Conservation (phyloP, 495 filamentous ascomycete genomes). For the Bathelium albidoporum region DNA sequence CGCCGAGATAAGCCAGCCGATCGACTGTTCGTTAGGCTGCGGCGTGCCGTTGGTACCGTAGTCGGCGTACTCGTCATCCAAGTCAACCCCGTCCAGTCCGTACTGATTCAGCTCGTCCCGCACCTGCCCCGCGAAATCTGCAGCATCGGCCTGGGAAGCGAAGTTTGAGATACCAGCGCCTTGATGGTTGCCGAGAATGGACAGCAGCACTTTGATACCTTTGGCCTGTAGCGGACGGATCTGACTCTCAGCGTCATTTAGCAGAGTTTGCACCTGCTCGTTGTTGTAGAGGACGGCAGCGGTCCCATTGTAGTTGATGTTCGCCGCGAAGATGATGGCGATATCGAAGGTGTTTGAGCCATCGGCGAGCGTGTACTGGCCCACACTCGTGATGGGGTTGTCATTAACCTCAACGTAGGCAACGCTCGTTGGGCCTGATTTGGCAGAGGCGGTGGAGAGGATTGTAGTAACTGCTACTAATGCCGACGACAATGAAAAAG, state of each 20-base stretch:
- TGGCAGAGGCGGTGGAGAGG: not conserved
- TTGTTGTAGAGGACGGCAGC: not conserved
- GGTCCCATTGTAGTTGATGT: slow-evolving; percentile 3
- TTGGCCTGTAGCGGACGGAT: slow-evolving; percentile 2
- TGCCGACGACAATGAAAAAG: not conserved
- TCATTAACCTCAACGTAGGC: slow-evolving; percentile 1
- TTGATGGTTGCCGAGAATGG: not conserved
- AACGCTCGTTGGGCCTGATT: not conserved
- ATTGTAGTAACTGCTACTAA: not conserved
- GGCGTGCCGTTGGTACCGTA: not conserved
- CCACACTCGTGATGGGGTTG: not conserved
- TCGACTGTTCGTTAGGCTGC: not conserved
- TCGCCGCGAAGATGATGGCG: not conserved
- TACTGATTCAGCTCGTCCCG: not conserved
- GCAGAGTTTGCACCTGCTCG: not conserved
- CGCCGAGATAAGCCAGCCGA: not conserved
- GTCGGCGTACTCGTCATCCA: not conserved
- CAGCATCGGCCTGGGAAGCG: not conserved
- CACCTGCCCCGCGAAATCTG: not conserved
- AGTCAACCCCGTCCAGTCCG: not conserved
- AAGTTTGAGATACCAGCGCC: not conserved
- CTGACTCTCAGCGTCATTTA: not conserved
- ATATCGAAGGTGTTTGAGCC: not conserved
- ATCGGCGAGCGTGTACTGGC: not conserved
- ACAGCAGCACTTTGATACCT: not conserved